A percentile compares a stretch with the other conserved stretches of the same genome.
phyloP scores from a whole-genome alignment of 2,329 filamentous ascomycete genomes.

The Pyrenochaeta sp. region DNA sequence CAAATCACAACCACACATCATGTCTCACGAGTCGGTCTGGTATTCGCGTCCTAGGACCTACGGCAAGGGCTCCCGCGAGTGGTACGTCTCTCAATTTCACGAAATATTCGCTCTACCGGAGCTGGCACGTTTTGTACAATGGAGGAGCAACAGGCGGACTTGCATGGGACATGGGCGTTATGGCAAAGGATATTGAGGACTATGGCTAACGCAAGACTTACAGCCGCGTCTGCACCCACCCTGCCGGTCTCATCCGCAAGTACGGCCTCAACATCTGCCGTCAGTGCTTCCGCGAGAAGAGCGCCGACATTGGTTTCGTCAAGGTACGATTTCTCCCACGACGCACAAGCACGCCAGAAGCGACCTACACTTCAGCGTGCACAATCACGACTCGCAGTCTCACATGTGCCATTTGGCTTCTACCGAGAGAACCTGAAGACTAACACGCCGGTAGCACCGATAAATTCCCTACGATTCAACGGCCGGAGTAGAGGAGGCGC shows the following conservation, averaged over 20 bases:
- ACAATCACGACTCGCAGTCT: neutral
- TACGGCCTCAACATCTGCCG: constrained; percentile 91
- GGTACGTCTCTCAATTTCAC: constrained; percentile 68
- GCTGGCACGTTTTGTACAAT: neutral
- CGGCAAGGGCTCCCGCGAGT: constrained; percentile 94
- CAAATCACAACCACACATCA: constrained; percentile 61
- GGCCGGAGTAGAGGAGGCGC: constrained; percentile 40
- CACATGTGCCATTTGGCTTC: no score
- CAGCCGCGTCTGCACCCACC: constrained; percentile 90
- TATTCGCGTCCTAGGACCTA: constrained; percentile 97
- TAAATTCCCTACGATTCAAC: constrained; percentile 37
- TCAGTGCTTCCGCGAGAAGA: constrained; percentile 76
- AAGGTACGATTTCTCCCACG: constrained; percentile 60
- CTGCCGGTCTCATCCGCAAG: constrained; percentile 99
- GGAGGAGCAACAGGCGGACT: neutral
- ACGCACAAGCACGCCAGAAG: neutral
- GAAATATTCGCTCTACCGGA: neutral
- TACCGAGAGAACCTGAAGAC: neutral
- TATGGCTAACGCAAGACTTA: constrained; percentile 40
- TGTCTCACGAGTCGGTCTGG: constrained; percentile 97
- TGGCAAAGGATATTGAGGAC: constrained; percentile 7
- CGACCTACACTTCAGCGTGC: neutral
- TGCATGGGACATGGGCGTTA: constrained; percentile 1
- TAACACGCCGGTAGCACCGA: constrained; percentile 42
- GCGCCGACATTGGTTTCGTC: constrained; percentile 72